Percentiles rank a stretch among this genome's conserved stretches.
phyloP scores from a whole-genome alignment of 768 basidiomycete genomes.

The Leccinum truebloodii region DNA sequence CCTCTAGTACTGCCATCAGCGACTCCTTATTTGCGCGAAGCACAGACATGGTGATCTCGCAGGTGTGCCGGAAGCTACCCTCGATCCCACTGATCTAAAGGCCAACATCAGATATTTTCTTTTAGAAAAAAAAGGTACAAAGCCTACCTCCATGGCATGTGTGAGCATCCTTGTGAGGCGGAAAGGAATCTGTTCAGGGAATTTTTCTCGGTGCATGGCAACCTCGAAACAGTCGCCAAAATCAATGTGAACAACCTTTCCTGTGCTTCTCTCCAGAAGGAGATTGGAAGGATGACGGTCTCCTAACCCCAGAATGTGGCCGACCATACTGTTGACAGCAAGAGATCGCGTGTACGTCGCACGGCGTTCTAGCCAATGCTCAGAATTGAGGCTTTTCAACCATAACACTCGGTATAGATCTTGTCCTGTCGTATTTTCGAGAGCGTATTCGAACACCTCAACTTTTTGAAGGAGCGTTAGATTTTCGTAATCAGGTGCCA shows the following conservation, averaged over 20 bases:
- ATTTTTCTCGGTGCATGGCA: constrained; percentile 97
- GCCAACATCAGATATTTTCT: constrained; percentile 5
- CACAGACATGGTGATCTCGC: constrained; percentile 97
- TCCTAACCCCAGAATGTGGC: constrained; percentile 96
- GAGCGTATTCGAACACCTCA: constrained; percentile 97
- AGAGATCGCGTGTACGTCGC: constrained; percentile 95
- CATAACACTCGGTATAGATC: constrained; percentile 96
- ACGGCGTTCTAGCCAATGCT: constrained; percentile 96
- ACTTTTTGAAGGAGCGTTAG: constrained; percentile 95
- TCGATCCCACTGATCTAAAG: constrained; percentile 93
- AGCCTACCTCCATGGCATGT: constrained; percentile 93
- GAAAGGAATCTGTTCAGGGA: constrained; percentile 98
- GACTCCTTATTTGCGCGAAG: constrained; percentile 97
- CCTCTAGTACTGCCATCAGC: constrained; percentile 98
- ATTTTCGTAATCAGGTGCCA: constrained; percentile 99
- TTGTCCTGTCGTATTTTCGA: constrained; percentile 98
- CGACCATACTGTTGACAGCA: constrained; percentile 98
- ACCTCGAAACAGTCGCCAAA: constrained; percentile 99
- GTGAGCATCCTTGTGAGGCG: constrained; percentile 97
- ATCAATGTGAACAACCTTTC: constrained; percentile 96
- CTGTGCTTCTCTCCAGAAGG: constrained; percentile 86
- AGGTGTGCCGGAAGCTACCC: constrained; percentile 93
- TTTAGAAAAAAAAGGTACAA: not conserved
- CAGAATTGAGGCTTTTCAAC: constrained; percentile 93
- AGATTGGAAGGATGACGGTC: constrained; percentile 97